A percentile compares a stretch with the other conserved stretches of the same genome.
These are phyloP conservation scores for Mortierella sp. DNA, from an alignment of 371 early-diverging fungal species.

Conservation along the genomic window DNA sequence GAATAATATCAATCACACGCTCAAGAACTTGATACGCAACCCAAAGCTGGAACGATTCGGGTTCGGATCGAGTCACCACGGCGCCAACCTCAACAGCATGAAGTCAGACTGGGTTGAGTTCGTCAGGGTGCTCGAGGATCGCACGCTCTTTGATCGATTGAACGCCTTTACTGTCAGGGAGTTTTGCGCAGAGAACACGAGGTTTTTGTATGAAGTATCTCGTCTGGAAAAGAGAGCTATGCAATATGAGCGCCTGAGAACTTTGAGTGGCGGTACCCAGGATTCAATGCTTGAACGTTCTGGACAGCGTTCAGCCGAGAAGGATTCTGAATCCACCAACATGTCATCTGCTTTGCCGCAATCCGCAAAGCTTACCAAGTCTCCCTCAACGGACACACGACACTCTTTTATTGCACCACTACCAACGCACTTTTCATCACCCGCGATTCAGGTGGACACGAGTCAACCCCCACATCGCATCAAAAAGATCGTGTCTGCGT, in stretches of 20 bases:
- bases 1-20: constrained; percentile 10
- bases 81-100: constrained; percentile 7
- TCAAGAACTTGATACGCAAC: constrained; percentile 26
- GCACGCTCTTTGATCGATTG: constrained; percentile 28
- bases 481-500: constrained; percentile 49
- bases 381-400: constrained; percentile 13
- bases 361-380: background rate
- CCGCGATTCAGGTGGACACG: background rate
- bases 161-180: constrained; percentile 51
- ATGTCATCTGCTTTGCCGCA: background rate
- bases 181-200: constrained; percentile 52
- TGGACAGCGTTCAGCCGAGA: no score
- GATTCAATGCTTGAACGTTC: no score
- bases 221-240: constrained; percentile 39
- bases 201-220: constrained; percentile 44
- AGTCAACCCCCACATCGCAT: constrained; percentile 19
- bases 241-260: constrained; percentile 38
- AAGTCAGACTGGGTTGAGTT: constrained; percentile 48
- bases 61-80: background rate
- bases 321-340: background rate
- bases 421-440: constrained; percentile 19
- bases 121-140: constrained; percentile 26
- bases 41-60: constrained; percentile 20
- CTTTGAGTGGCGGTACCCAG: no score
- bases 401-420: constrained; percentile 28